Conservation (phyloP, 768 basidiomycete genomes). For the Chalciporus chontae region DNA sequence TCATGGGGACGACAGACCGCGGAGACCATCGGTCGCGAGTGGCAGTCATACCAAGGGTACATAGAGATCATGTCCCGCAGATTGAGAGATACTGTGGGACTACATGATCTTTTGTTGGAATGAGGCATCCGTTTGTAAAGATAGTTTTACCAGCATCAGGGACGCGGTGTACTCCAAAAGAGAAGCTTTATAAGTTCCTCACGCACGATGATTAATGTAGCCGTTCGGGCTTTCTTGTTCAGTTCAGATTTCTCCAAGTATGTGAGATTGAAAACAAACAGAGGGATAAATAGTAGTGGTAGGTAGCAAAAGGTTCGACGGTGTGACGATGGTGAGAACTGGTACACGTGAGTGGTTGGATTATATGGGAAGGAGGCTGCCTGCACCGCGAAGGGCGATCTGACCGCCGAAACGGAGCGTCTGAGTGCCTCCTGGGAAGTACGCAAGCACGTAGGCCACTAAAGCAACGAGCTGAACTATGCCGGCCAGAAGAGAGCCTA, state of each 20-base stretch:
- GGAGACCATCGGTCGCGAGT: conserved; percentile 48
- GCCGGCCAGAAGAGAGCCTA: conserved; percentile 82
- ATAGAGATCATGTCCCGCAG: conserved; percentile 74
- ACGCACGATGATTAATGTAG: neutral
- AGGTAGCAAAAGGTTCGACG: neutral
- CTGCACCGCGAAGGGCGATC: conserved; percentile 79
- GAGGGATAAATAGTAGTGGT: conserved; percentile 3
- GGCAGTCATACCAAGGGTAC: conserved; percentile 64
- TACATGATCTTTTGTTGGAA: conserved; percentile 39
- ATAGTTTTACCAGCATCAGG: neutral
- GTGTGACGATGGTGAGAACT: neutral
- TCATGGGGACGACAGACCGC: conserved; percentile 34
- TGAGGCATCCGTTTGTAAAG: neutral
- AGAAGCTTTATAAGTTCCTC: neutral
- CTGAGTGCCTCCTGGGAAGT: conserved; percentile 89
- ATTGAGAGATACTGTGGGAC: conserved; percentile 59
- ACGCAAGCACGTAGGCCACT: conserved; percentile 85
- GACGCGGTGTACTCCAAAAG: neutral
- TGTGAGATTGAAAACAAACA: conserved; percentile 3
- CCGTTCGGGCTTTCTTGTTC: neutral
- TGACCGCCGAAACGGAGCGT: conserved; percentile 79
- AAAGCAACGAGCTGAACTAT: conserved; percentile 84
- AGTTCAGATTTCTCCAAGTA: neutral
- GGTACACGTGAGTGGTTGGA: neutral
- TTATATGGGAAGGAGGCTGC: conserved; percentile 77